Conservation (phyloP, 176 grass and related monocot genomes). For the Hsuehochloa calcarea region DNA sequence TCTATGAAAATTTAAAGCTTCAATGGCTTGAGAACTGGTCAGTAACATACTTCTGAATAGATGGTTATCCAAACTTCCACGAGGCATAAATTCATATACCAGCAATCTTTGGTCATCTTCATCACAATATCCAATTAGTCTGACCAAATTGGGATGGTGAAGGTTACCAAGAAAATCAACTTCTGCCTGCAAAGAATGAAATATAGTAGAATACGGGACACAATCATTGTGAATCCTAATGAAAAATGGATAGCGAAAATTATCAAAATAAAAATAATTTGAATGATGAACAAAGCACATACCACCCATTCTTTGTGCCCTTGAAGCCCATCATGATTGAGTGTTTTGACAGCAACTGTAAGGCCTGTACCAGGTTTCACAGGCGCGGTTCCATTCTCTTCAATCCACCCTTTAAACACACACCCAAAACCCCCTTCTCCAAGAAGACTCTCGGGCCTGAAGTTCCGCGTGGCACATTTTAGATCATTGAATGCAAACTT, state of each 20-base stretch:
- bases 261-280: slow-evolving; percentile 14
- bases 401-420: slow-evolving; percentile 92
- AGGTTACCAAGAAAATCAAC: slow-evolving; percentile 89
- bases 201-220: neutral
- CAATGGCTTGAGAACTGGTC: neutral
- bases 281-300: slow-evolving; percentile 19
- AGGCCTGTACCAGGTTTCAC: slow-evolving; percentile 86
- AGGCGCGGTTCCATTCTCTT: slow-evolving; percentile 84
- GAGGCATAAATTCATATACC: slow-evolving; percentile 89
- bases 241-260: neutral
- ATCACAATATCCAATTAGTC: slow-evolving; percentile 79
- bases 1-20: slow-evolving; percentile 1
- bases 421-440: slow-evolving; percentile 88
- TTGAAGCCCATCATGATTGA: slow-evolving; percentile 93
- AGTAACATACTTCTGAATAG: slow-evolving; percentile 81
- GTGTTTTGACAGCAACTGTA: slow-evolving; percentile 90
- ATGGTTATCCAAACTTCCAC: slow-evolving; percentile 85
- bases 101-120: slow-evolving; percentile 92
- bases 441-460: slow-evolving; percentile 77
- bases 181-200: slow-evolving; percentile 53
- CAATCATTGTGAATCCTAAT: slow-evolving; percentile 7
- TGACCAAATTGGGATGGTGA: slow-evolving; percentile 74
- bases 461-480: slow-evolving; percentile 79
- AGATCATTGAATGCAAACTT: slow-evolving; percentile 85
- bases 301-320: slow-evolving; percentile 94